These are phyloP conservation scores for Aspergillus sp. DNA, from an alignment of 2,329 filamentous ascomycete genomes.

Conservation along the genomic window DNA sequence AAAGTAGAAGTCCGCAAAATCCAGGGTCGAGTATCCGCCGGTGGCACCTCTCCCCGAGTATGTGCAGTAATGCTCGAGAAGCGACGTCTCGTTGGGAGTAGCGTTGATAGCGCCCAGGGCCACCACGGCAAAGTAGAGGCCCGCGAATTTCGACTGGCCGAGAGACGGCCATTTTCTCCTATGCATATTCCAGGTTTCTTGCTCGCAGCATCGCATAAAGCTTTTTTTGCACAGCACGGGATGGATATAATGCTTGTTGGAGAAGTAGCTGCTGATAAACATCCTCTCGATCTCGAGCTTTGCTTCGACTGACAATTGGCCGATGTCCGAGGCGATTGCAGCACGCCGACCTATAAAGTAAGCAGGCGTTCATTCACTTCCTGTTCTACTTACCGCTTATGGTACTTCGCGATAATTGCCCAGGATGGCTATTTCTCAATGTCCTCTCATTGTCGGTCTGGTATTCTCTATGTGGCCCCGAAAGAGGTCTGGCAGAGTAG, in stretches of 20 bases:
- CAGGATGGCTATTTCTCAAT: neutral
- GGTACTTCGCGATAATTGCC: neutral
- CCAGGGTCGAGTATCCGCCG: slow-evolving; percentile 8
- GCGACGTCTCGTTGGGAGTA: slow-evolving; percentile 12
- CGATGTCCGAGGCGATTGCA: slow-evolving; percentile 3
- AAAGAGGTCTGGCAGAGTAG: slow-evolving; percentile 8
- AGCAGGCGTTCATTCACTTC: neutral
- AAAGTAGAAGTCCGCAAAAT: slow-evolving; percentile 19
- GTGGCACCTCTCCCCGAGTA: slow-evolving; percentile 1
- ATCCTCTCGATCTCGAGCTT: slow-evolving; percentile 19
- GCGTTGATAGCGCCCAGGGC: slow-evolving; percentile 21
- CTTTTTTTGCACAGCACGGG: slow-evolving; percentile 12
- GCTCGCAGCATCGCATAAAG: slow-evolving; percentile 15
- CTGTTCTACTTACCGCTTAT: neutral
- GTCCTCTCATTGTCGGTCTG: neutral
- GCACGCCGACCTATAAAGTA: neutral
- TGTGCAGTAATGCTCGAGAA: slow-evolving; percentile 13
- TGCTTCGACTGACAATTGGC: slow-evolving; percentile 5
- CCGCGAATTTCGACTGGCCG: slow-evolving; percentile 11
- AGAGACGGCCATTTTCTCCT: slow-evolving; percentile 5
- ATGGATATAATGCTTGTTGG: slow-evolving; percentile 19
- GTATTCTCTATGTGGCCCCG: slow-evolving; percentile 1
- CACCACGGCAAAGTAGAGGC: slow-evolving; percentile 20
- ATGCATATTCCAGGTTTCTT: slow-evolving; percentile 10
- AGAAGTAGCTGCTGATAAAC: slow-evolving; percentile 17